Conservation (phyloP, 345 rosid genomes). For the Geranium rotundifolium region DNA sequence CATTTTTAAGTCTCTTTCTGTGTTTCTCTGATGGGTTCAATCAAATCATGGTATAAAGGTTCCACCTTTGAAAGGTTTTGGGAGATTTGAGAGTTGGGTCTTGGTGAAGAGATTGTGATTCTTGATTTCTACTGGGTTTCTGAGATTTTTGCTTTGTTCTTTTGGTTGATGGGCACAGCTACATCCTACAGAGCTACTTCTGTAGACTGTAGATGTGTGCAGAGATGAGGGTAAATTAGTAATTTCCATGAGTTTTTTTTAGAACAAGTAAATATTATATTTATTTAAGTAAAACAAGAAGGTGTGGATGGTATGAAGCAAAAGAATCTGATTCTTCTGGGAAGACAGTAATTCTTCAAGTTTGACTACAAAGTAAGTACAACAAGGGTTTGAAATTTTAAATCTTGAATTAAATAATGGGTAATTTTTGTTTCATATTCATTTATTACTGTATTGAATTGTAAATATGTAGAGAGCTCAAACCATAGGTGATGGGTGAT, state of each 20-base stretch:
- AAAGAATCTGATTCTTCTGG: background rate
- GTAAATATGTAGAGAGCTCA: too few relatives aligned
- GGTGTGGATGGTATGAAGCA: background rate
- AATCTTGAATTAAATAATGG: too few relatives aligned
- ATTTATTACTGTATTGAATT: too few relatives aligned
- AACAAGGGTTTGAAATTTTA: background rate
- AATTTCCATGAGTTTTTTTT: too few relatives aligned
- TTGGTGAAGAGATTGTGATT: slow-evolving; percentile 2
- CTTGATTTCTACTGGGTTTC: background rate
- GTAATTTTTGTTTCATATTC: background rate
- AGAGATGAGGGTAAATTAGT: background rate
- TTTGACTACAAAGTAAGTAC: background rate
- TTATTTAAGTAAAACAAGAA: too few relatives aligned
- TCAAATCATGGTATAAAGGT: slow-evolving; percentile 23
- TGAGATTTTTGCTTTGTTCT: background rate
- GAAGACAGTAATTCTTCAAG: too few relatives aligned
- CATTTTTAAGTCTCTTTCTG: slow-evolving; percentile 25
- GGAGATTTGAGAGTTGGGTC: slow-evolving; percentile 16
- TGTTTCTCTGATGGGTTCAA: slow-evolving; percentile 19
- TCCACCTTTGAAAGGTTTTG: too few relatives aligned
- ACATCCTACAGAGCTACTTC: too few relatives aligned
- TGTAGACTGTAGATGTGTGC: too few relatives aligned
- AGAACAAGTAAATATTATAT: too few relatives aligned
- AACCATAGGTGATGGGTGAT: too few relatives aligned
- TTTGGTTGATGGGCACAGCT: background rate